Evolutionary conservation across 768 basidiomycete genomes (phyloP).

Genomic region (Exidia glandulosa): DNA sequence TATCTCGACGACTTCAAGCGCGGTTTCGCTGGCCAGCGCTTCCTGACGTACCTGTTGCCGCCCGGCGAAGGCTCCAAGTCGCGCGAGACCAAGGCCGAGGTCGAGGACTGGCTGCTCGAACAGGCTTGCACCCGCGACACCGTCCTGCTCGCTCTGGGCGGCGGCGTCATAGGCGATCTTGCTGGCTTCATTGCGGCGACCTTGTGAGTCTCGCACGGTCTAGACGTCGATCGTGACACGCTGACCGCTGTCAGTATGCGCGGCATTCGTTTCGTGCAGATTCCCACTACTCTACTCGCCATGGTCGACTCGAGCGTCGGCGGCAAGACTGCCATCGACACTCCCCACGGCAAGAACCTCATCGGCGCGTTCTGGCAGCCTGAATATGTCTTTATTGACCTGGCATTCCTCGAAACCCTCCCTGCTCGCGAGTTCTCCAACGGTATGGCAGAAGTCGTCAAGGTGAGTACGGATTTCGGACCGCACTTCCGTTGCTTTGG

Average conservation of each 20-base stretch:
- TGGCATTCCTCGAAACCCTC: slow-evolving; percentile 88
- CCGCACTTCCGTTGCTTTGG: too few species aligned
- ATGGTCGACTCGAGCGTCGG: slow-evolving; percentile 99
- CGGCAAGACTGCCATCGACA: slow-evolving; percentile 99
- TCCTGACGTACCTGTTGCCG: slow-evolving; percentile 66
- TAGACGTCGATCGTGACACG: neutral
- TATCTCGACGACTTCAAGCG: slow-evolving; percentile 57
- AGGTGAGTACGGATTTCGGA: slow-evolving; percentile 40
- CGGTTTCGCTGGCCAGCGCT: slow-evolving; percentile 50
- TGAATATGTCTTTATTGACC: slow-evolving; percentile 93
- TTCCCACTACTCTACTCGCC: slow-evolving; percentile 90
- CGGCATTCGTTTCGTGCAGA: slow-evolving; percentile 88
- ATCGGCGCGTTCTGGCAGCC: slow-evolving; percentile 99
- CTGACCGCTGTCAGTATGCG: slow-evolving; percentile 65
- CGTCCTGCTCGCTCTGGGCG: slow-evolving; percentile 86
- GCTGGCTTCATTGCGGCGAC: slow-evolving; percentile 96
- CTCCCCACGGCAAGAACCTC: slow-evolving; percentile 94
- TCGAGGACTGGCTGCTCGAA: slow-evolving; percentile 86
- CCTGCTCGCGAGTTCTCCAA: slow-evolving; percentile 93
- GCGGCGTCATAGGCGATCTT: slow-evolving; percentile 94
- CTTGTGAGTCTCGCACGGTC: slow-evolving; percentile 58
- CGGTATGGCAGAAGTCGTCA: slow-evolving; percentile 97
- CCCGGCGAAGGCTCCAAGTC: slow-evolving; percentile 94
- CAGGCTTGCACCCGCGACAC: slow-evolving; percentile 88
- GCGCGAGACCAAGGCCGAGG: slow-evolving; percentile 79